These are phyloP conservation scores for Pseudogymnoascus sp. DNA, from an alignment of 2,329 filamentous ascomycete species.

Conservation along the genomic window DNA sequence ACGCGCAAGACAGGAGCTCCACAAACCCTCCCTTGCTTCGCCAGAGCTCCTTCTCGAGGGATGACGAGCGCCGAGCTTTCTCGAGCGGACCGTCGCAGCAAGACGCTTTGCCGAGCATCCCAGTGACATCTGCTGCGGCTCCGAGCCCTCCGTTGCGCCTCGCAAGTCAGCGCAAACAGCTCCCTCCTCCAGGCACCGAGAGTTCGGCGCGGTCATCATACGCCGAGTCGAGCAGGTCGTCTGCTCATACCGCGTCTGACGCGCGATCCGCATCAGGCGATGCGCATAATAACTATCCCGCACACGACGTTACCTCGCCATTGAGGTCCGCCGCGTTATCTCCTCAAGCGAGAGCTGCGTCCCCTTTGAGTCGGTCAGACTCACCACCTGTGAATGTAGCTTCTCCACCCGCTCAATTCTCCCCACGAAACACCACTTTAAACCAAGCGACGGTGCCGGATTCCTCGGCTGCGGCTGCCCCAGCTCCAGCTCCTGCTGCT, in stretches of 20 bases:
- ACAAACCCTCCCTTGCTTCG: slow-evolving; percentile 18
- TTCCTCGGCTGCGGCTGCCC: slow-evolving; percentile 23
- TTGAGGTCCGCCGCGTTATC: slow-evolving; percentile 39
- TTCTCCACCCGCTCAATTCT: slow-evolving; percentile 39
- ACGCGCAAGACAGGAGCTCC: slow-evolving; percentile 3
- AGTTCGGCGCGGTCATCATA: background rate
- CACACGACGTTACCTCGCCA: slow-evolving; percentile 43
- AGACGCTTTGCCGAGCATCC: background rate
- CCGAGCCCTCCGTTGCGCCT: slow-evolving; percentile 18
- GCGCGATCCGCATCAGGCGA: slow-evolving; percentile 18
- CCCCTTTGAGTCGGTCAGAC: background rate
- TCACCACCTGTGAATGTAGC: slow-evolving; percentile 15
- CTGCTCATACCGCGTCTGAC: slow-evolving; percentile 14
- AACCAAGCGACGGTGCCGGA: slow-evolving; percentile 37
- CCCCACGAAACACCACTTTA: slow-evolving; percentile 56
- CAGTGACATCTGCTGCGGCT: too few species aligned
- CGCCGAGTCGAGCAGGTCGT: slow-evolving; percentile 20
- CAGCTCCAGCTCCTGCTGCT: background rate
- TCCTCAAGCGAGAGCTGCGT: slow-evolving; percentile 37
- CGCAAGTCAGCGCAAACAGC: slow-evolving; percentile 21
- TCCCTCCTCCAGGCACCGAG: slow-evolving; percentile 4
- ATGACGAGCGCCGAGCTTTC: slow-evolving; percentile 46
- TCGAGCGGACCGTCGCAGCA: slow-evolving; percentile 26
- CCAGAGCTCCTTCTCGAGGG: slow-evolving; percentile 46
- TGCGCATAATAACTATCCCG: slow-evolving; percentile 29